Percentiles rank a stretch among this genome's conserved stretches.
These are phyloP conservation scores for Margaritispora aquatica DNA, from an alignment of 495 filamentous ascomycete genomes.

Conservation along the genomic window DNA sequence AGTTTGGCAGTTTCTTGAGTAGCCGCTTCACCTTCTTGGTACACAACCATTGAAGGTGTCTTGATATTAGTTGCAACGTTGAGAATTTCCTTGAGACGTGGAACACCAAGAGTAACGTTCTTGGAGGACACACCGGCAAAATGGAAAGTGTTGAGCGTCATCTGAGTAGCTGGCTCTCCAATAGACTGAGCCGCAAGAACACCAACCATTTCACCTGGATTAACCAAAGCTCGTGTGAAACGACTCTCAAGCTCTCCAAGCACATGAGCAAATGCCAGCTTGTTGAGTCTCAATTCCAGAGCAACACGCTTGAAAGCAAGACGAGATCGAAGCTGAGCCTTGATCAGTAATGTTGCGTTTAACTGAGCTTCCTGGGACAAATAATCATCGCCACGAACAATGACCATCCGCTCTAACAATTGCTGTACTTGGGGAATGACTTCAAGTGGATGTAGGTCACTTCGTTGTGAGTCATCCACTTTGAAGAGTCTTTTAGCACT, in stretches of 20 bases:
- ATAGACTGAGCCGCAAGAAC: slow-evolving; percentile 97
- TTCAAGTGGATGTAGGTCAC: slow-evolving; percentile 84
- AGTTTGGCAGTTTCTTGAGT: slow-evolving; percentile 77
- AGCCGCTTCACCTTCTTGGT: slow-evolving; percentile 53
- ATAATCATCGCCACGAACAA: slow-evolving; percentile 77
- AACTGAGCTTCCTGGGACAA: slow-evolving; percentile 82
- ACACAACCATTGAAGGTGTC: slow-evolving; percentile 96
- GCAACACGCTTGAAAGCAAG: slow-evolving; percentile 90
- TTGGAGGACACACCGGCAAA: slow-evolving; percentile 99
- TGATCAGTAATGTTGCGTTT: slow-evolving; percentile 84
- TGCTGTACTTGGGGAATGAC: slow-evolving; percentile 77
- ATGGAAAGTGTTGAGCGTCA: slow-evolving; percentile 99
- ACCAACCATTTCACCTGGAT: slow-evolving; percentile 96
- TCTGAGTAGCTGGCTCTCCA: slow-evolving; percentile 97
- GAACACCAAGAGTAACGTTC: slow-evolving; percentile 98
- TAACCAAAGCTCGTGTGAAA: slow-evolving; percentile 73
- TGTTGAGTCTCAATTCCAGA: slow-evolving; percentile 75
- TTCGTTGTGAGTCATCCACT: slow-evolving; percentile 74
- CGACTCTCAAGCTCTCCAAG: slow-evolving; percentile 85
- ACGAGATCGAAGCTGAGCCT: slow-evolving; percentile 81
- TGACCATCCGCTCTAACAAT: slow-evolving; percentile 66
- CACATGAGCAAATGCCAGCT: slow-evolving; percentile 87
- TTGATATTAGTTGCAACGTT: slow-evolving; percentile 98
- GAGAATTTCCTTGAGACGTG: slow-evolving; percentile 97
- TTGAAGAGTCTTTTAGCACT: slow-evolving; percentile 85